Conservation (phyloP, 495 filamentous ascomycete genomes). For the Aspergillus leporis region DNA sequence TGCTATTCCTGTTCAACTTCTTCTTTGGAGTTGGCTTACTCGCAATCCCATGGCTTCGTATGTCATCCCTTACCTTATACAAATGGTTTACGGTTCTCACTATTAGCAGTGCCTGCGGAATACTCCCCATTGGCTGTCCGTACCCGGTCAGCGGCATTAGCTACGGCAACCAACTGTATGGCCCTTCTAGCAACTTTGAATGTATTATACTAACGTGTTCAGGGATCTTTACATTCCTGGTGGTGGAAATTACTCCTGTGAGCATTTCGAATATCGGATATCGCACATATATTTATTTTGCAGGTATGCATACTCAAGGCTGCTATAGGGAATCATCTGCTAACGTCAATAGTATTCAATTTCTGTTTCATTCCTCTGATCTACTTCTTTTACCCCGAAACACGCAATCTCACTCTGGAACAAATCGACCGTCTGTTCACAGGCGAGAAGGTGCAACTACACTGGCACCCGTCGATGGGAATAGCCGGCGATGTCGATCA, state of each 20-base stretch:
- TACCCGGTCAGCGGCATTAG: conserved; percentile 34
- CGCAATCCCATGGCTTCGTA: conserved; percentile 39
- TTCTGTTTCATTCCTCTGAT: conserved; percentile 69
- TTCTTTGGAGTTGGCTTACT: conserved; percentile 38
- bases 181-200: background rate
- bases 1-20: conserved; percentile 41
- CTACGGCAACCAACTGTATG: conserved; percentile 38
- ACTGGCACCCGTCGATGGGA: conserved; percentile 38
- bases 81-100: background rate
- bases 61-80: conserved; percentile 7
- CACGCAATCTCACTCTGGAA: conserved; percentile 64
- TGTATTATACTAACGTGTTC: background rate
- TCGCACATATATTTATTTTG: conserved; percentile 50
- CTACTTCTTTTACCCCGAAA: conserved; percentile 74
- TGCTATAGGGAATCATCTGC: background rate
- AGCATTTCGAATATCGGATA: conserved; percentile 39
- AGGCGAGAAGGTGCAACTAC: conserved; percentile 46
- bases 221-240: conserved; percentile 42
- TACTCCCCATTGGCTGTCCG: conserved; percentile 37
- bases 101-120: conserved; percentile 31
- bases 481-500: conserved; percentile 28
- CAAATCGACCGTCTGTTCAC: conserved; percentile 64
- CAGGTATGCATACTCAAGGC: too few species aligned
- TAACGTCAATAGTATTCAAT: conserved; percentile 60
- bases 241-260: conserved; percentile 44